phyloP scores from a whole-genome alignment of 768 basidiomycete species.

The Suillus alpinus region DNA sequence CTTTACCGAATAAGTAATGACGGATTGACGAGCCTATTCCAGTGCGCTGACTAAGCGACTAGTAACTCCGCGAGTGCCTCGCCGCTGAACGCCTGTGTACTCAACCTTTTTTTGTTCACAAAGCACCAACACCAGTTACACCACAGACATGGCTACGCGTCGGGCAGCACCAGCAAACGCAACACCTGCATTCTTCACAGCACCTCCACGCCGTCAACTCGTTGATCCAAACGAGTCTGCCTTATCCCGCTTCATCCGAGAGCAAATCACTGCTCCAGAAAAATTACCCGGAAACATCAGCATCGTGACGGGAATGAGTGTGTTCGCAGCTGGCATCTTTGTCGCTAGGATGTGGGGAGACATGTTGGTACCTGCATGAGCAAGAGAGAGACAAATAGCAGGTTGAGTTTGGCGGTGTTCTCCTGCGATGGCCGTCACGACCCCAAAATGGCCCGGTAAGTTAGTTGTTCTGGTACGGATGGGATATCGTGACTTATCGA shows the following conservation, averaged over 20 bases:
- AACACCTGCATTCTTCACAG: conserved; percentile 44
- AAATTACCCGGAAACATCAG: conserved; percentile 74
- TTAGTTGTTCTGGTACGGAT: background rate
- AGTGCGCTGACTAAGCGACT: background rate
- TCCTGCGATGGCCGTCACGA: background rate
- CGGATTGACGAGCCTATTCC: too few species aligned
- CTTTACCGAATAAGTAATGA: background rate
- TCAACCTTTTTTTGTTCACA: background rate
- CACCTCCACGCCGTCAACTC: conserved; percentile 41
- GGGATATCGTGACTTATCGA: background rate
- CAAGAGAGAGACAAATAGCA: background rate
- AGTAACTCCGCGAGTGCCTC: background rate
- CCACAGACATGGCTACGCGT: conserved; percentile 61
- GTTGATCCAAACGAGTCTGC: conserved; percentile 61
- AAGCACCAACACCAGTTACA: background rate
- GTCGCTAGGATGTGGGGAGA: conserved; percentile 78
- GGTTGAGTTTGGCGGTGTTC: background rate
- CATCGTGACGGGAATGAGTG: conserved; percentile 57
- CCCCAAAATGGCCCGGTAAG: background rate
- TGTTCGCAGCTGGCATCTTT: conserved; percentile 71
- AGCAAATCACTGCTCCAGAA: conserved; percentile 69
- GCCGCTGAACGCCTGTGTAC: background rate
- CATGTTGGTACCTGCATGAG: conserved; percentile 65
- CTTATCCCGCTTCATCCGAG: conserved; percentile 53
- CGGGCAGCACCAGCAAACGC: conserved; percentile 58